Conservation (phyloP, 1,139 yeast species). For the Kurtzmaniella quercitrusa region DNA sequence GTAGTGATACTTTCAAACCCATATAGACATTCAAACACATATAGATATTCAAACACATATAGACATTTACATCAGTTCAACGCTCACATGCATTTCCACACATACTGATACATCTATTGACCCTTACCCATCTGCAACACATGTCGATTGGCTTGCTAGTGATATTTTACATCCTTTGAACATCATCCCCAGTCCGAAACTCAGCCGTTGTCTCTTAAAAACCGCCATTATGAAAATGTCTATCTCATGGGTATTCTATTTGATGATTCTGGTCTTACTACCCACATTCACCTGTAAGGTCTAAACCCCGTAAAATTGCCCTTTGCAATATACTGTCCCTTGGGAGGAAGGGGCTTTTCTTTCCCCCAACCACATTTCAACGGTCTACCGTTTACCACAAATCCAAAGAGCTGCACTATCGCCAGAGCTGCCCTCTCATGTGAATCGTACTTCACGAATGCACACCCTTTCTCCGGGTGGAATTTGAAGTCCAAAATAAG, state of each 20-base stretch:
- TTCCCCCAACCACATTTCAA: constrained; percentile 89
- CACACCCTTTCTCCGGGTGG: constrained; percentile 79
- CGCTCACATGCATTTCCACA: no score
- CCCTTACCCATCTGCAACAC: no score
- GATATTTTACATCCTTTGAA: no score
- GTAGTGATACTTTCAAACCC: no score
- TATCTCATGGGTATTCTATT: not conserved
- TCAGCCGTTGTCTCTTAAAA: no score
- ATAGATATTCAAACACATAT: no score
- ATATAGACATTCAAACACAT: no score
- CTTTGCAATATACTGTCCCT: not conserved
- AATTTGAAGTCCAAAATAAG: constrained; percentile 76
- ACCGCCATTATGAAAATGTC: not conserved
- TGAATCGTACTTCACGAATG: constrained; percentile 79
- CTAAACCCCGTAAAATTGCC: not conserved
- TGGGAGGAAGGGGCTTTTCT: constrained; percentile 38
- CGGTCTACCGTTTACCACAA: constrained; percentile 70
- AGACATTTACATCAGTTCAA: no score
- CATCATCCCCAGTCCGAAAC: no score
- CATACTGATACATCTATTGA: no score
- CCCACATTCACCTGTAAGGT: not conserved
- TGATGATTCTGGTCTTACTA: no score
- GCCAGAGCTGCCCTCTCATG: constrained; percentile 90
- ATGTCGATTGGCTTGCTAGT: no score
- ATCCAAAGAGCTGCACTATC: constrained; percentile 76